Conservation (phyloP, 108 stramenopile genomes). For the Cyclotella kingstonii region DNA sequence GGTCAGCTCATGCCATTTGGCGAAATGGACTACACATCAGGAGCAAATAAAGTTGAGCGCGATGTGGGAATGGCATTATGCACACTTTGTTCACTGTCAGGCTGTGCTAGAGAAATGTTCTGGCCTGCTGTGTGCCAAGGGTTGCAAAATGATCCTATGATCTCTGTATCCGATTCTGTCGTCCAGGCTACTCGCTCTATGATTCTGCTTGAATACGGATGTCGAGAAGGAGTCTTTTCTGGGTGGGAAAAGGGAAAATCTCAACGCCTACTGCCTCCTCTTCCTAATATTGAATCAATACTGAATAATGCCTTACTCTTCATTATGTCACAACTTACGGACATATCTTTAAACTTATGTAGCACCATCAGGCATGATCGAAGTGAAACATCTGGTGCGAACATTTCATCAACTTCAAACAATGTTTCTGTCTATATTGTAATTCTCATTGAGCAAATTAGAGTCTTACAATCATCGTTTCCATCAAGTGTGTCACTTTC, state of each 20-base stretch:
- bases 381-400: conserved; percentile 20
- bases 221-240: conserved; percentile 51
- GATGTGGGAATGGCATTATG: conserved; percentile 36
- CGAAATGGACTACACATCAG: conserved; percentile 49
- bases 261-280: conserved; percentile 68
- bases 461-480: conserved; percentile 51
- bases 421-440: conserved; percentile 42
- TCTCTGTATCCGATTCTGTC: conserved; percentile 17
- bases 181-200: conserved; percentile 42
- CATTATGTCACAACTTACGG: conserved; percentile 52
- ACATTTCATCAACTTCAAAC: conserved; percentile 38
- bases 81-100: conserved; percentile 17
- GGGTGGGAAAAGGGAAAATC: conserved; percentile 77
- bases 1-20: conserved; percentile 43
- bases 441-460: conserved; percentile 50
- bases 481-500: conserved; percentile 60
- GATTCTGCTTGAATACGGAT: conserved; percentile 73
- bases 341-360: conserved; percentile 19
- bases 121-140: conserved; percentile 86
- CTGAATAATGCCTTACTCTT: conserved; percentile 63
- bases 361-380: background rate
- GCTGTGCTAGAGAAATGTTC: conserved; percentile 50
- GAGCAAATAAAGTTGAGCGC: conserved; percentile 26
- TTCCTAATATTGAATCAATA: conserved; percentile 64
- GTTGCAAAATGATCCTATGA: conserved; percentile 35